Evolutionary conservation across 805 yeast species (phyloP).

Genomic region (Candida oleophila): DNA sequence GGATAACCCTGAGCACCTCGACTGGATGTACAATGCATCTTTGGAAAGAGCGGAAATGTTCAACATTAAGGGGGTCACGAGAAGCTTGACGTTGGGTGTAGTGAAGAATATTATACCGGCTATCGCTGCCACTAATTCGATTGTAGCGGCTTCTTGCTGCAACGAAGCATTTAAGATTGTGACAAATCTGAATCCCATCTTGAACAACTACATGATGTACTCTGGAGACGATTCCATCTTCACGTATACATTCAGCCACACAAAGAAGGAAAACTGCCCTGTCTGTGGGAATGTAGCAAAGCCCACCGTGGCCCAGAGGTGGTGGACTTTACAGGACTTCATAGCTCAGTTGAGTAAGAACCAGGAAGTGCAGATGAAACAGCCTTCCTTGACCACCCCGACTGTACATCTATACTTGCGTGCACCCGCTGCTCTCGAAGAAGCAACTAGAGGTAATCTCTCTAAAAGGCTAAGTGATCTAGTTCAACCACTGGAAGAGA

Average conservation of each 20-base stretch:
- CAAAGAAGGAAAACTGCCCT: conserved; percentile 61
- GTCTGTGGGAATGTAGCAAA: conserved; percentile 63
- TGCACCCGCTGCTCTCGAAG: conserved; percentile 47
- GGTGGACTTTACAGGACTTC: conserved; percentile 42
- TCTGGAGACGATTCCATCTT: conserved; percentile 80
- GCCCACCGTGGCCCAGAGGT: conserved; percentile 19
- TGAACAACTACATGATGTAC: conserved; percentile 82
- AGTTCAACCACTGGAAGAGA: conserved; percentile 45
- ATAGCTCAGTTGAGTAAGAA: conserved; percentile 37
- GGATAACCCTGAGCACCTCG: conserved; percentile 65
- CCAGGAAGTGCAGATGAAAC: conserved; percentile 32
- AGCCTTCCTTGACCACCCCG: conserved; percentile 48
- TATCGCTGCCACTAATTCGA: conserved; percentile 90
- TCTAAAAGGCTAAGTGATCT: conserved; percentile 29
- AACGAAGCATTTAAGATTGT: conserved; percentile 81
- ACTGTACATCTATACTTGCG: conserved; percentile 43
- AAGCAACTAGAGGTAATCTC: conserved; percentile 46
- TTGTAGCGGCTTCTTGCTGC: conserved; percentile 86
- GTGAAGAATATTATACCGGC: conserved; percentile 92
- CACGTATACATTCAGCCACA: conserved; percentile 67
- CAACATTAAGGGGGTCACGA: conserved; percentile 74
- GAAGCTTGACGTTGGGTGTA: conserved; percentile 75
- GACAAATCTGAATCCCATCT: conserved; percentile 62
- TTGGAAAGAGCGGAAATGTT: conserved; percentile 58
- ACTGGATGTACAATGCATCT: conserved; percentile 59